Conservation (phyloP, 2,329 filamentous ascomycete species). For the Acrodontium crateriforme region DNA sequence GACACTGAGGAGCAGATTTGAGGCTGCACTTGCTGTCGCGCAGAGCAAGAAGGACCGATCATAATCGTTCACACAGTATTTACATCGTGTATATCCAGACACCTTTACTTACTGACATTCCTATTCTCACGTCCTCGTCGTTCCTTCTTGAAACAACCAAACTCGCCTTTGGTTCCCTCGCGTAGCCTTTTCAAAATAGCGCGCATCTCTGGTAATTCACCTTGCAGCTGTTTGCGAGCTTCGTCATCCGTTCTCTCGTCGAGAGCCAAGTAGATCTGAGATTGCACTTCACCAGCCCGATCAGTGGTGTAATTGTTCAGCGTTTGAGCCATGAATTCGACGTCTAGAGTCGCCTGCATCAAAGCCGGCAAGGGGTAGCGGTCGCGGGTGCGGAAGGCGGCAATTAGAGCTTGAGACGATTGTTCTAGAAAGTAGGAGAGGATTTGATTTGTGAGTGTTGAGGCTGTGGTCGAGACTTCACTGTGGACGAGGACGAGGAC, state of each 20-base stretch:
- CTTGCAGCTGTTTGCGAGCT: conserved; percentile 65
- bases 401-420: conserved; percentile 64
- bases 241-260: conserved; percentile 82
- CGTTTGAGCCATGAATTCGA: conserved; percentile 93
- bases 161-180: conserved; percentile 71
- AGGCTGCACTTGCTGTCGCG: conserved; percentile 56
- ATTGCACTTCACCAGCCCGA: conserved; percentile 65
- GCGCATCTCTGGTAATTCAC: conserved; percentile 80
- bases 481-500: conserved; percentile 52
- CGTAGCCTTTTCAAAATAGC: conserved; percentile 70
- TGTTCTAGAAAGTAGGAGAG: conserved; percentile 79
- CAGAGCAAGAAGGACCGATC: too few species aligned
- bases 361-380: conserved; percentile 66
- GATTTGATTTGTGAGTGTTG: conserved; percentile 64
- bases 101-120: conserved; percentile 1
- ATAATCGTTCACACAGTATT: too few species aligned
- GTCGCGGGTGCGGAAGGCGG: conserved; percentile 52
- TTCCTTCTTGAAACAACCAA: conserved; percentile 30
- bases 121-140: conserved; percentile 4
- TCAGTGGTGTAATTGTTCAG: conserved; percentile 81
- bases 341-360: conserved; percentile 94
- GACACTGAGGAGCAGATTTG: conserved; percentile 50
- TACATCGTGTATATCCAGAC: too few species aligned
- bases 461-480: conserved; percentile 36
- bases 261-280: conserved; percentile 81